phyloP scores from a whole-genome alignment of 495 filamentous ascomycete genomes.

The Penicillium pulvis region DNA sequence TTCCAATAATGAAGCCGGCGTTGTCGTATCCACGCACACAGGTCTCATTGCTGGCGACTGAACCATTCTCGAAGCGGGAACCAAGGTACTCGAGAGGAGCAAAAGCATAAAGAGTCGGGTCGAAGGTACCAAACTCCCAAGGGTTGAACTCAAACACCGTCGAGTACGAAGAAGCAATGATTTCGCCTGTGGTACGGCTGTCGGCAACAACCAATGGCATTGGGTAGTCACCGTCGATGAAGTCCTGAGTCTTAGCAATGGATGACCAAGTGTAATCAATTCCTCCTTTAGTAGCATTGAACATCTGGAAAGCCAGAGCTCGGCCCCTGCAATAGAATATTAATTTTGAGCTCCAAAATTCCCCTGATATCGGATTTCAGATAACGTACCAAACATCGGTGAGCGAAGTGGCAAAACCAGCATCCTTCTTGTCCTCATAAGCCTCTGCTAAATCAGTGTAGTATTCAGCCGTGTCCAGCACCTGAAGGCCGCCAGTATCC shows the following conservation, averaged over 20 bases:
- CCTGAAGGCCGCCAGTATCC: slow-evolving; percentile 50
- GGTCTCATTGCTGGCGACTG: slow-evolving; percentile 53
- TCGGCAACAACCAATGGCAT: slow-evolving; percentile 84
- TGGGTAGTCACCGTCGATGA: slow-evolving; percentile 70
- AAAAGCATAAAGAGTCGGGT: slow-evolving; percentile 81
- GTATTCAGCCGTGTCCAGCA: slow-evolving; percentile 61
- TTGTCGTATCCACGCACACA: slow-evolving; percentile 87
- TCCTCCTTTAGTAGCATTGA: slow-evolving; percentile 77
- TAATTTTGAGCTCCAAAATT: slow-evolving; percentile 3
- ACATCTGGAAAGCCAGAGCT: slow-evolving; percentile 79
- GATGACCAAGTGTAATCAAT: slow-evolving; percentile 85
- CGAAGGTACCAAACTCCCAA: slow-evolving; percentile 82
- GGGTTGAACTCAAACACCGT: slow-evolving; percentile 89
- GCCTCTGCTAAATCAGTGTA: slow-evolving; percentile 63
- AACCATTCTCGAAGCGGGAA: slow-evolving; percentile 73
- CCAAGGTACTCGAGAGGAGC: slow-evolving; percentile 74
- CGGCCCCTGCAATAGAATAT: slow-evolving; percentile 49
- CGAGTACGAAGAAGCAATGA: slow-evolving; percentile 69
- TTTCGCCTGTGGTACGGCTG: slow-evolving; percentile 65
- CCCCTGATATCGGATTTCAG: not conserved
- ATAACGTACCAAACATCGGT: slow-evolving; percentile 78
- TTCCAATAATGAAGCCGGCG: slow-evolving; percentile 84
- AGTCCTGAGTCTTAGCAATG: slow-evolving; percentile 68
- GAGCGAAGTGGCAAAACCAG: slow-evolving; percentile 73
- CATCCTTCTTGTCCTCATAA: slow-evolving; percentile 65